These are phyloP conservation scores for Chaetomium olivaceum DNA, from an alignment of 2,329 filamentous ascomycete genomes.

Conservation along the genomic window DNA sequence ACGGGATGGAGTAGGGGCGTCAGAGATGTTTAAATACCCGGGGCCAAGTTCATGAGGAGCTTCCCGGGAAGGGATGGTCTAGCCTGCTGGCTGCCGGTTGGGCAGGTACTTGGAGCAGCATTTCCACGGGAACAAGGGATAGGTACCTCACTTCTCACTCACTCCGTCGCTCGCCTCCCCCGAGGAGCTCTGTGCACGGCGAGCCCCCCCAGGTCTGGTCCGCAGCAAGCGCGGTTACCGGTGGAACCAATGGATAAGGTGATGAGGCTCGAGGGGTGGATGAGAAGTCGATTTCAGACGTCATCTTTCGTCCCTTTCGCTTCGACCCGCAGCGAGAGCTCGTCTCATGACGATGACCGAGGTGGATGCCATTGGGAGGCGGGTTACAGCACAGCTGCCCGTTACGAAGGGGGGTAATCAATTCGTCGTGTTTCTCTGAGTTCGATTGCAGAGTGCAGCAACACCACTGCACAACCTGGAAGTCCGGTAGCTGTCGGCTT, in stretches of 20 bases:
- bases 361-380: background rate
- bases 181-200: background rate
- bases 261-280: background rate
- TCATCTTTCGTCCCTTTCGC: background rate
- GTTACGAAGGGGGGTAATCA: background rate
- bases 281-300: background rate
- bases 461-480: too few species aligned
- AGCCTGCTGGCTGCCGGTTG: background rate
- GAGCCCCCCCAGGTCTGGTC: background rate
- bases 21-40: slow-evolving; percentile 3
- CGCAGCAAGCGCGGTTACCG: slow-evolving; percentile 5
- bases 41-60: background rate
- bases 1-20: background rate
- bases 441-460: background rate
- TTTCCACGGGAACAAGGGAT: background rate
- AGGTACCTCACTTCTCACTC: background rate
- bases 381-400: slow-evolving; percentile 4
- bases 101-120: slow-evolving; percentile 4
- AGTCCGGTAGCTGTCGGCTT: slow-evolving; percentile 4
- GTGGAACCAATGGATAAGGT: background rate
- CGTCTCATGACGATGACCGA: background rate
- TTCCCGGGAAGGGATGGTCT: background rate
- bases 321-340: background rate
- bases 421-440: background rate
- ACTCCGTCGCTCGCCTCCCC: background rate